These are phyloP conservation scores for Chaetothyriales sp. DNA, from an alignment of 2,329 filamentous ascomycete species.

Conservation along the genomic window DNA sequence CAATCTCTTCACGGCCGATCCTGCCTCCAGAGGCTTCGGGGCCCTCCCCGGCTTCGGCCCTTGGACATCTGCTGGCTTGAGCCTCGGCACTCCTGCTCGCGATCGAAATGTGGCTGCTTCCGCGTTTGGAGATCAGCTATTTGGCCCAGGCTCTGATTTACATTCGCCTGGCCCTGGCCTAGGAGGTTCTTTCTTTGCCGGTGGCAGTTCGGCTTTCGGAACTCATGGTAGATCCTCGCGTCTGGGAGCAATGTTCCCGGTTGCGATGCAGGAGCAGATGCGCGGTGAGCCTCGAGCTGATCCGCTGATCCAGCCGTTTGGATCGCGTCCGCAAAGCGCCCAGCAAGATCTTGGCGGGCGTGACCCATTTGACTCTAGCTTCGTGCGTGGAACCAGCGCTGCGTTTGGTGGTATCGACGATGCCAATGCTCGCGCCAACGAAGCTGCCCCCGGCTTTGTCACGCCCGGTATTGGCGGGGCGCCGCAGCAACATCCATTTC, in stretches of 20 bases:
- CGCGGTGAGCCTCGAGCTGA: slow-evolving; percentile 38
- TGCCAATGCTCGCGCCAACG: background rate
- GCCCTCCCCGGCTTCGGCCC: slow-evolving; percentile 49
- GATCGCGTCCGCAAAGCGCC: slow-evolving; percentile 12
- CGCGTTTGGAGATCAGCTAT: slow-evolving; percentile 46
- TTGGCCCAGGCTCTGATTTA: slow-evolving; percentile 61
- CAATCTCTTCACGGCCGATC: slow-evolving; percentile 61
- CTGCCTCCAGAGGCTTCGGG: slow-evolving; percentile 25
- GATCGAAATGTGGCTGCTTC: slow-evolving; percentile 36
- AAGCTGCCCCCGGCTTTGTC: background rate
- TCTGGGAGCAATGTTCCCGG: slow-evolving; percentile 72
- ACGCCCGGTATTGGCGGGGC: background rate
- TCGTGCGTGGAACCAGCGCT: background rate
- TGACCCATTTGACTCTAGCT: slow-evolving; percentile 11
- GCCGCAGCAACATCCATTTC: background rate
- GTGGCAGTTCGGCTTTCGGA: slow-evolving; percentile 41
- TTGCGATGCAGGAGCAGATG: slow-evolving; percentile 84
- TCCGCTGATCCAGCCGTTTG: slow-evolving; percentile 27
- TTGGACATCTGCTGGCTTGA: slow-evolving; percentile 34
- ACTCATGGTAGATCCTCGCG: slow-evolving; percentile 59
- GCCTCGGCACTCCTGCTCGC: slow-evolving; percentile 58
- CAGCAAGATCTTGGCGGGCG: slow-evolving; percentile 10
- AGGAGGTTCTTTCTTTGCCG: slow-evolving; percentile 40
- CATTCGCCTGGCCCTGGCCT: slow-evolving; percentile 59
- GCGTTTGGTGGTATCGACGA: background rate